phyloP scores from a whole-genome alignment of 2,329 filamentous ascomycete species.

The Aspergillus jensenii region DNA sequence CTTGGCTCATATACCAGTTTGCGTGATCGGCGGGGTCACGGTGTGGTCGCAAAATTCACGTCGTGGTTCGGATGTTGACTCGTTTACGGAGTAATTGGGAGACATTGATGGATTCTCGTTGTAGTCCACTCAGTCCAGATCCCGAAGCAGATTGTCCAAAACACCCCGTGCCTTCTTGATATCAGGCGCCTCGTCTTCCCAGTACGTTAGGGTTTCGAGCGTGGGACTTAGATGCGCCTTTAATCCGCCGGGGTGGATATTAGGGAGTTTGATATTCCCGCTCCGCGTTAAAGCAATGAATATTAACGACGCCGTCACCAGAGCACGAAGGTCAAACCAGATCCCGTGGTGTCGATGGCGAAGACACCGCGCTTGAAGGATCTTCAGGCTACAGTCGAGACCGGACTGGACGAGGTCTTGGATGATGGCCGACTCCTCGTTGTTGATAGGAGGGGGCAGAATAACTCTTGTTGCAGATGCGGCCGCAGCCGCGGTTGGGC shows the following conservation, averaged over 20 bases:
- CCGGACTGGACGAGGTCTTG: neutral
- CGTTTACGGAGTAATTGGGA: too few relatives aligned
- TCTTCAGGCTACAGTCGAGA: neutral
- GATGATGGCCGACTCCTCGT: neutral
- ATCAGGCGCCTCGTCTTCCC: neutral
- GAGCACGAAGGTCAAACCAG: neutral
- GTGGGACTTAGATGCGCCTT: neutral
- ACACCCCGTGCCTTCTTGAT: neutral
- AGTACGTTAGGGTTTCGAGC: neutral
- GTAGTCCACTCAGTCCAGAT: neutral
- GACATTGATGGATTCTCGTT: too few relatives aligned
- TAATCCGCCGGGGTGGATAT: neutral
- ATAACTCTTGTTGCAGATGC: too few relatives aligned
- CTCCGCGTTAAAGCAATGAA: neutral
- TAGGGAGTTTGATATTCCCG: neutral
- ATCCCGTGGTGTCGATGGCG: neutral
- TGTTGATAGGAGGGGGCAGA: neutral
- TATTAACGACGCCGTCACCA: neutral
- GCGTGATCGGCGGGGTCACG: too few relatives aligned
- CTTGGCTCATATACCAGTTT: too few relatives aligned
- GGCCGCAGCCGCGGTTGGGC: too few relatives aligned
- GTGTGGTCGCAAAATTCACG: too few relatives aligned
- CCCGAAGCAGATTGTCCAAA: neutral
- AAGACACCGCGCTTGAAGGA: neutral
- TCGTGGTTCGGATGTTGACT: too few relatives aligned